A percentile compares a stretch with the other conserved stretches of the same genome.
These are phyloP conservation scores for Microthyrium microscopicum DNA, from an alignment of 2,329 filamentous ascomycete genomes.

Conservation along the genomic window DNA sequence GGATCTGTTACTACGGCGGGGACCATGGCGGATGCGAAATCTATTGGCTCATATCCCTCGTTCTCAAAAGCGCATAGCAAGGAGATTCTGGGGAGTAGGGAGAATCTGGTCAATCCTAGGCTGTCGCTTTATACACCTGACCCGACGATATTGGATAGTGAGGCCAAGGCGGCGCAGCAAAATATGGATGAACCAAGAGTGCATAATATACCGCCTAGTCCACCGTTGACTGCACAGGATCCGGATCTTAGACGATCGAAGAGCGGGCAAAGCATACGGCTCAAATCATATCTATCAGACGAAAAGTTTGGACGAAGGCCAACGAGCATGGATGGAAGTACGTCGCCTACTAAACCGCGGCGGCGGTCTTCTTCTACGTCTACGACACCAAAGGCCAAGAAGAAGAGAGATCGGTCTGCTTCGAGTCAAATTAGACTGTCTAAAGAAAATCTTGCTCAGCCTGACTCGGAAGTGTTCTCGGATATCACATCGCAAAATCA, in stretches of 20 bases:
- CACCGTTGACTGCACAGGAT: slow-evolving; percentile 28
- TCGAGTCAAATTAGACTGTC: no score
- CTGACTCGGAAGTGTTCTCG: slow-evolving; percentile 12
- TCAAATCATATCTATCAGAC: no score
- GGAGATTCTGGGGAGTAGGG: slow-evolving; percentile 53
- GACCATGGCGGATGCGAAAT: no score
- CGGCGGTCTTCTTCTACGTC: no score
- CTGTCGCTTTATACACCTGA: slow-evolving; percentile 22
- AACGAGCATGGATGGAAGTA: no score
- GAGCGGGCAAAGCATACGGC: slow-evolving; percentile 27
- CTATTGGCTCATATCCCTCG: slow-evolving; percentile 57
- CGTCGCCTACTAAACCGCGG: no score
- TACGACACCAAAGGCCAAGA: no score
- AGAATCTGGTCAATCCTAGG: slow-evolving; percentile 18
- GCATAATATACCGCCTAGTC: slow-evolving; percentile 26
- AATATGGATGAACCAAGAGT: slow-evolving; percentile 10
- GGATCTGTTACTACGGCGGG: slow-evolving; percentile 19
- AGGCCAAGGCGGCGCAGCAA: slow-evolving; percentile 16
- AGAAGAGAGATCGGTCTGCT: no score
- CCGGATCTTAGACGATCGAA: slow-evolving; percentile 27
- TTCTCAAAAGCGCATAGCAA: slow-evolving; percentile 89
- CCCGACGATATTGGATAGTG: slow-evolving; percentile 23
- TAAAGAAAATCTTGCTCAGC: slow-evolving; percentile 14
- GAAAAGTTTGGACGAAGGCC: no score
- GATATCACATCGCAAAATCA: slow-evolving; percentile 18